Base-by-base conservation (phyloP, 495 filamentous ascomycete genomes). In the Bryoglossum gracile region DNA sequence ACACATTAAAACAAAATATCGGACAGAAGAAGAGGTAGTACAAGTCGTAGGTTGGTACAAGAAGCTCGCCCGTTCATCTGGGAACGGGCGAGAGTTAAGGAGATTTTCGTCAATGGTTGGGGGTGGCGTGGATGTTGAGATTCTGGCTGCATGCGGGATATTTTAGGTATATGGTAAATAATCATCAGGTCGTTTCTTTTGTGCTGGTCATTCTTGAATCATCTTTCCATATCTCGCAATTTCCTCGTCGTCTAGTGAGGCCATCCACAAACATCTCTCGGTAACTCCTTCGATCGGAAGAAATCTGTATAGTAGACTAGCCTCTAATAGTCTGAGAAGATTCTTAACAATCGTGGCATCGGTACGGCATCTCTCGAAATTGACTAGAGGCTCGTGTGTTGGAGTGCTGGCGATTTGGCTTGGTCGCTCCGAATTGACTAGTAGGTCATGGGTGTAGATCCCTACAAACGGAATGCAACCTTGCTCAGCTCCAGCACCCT, bases 401-500 rank as follows among this genome's bases (percentile, higher is more conserved):
- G 78, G 76, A 17, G 77, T 79, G 57, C 68, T 84, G 47, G 59
- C 83, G 71, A 84, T 74, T 62, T 80, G 72, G 14, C 74, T 73
- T 13, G 91, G 90, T 57, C 94, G 84, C 64, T 96, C 89, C 0
- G 87, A 80, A 62, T 97, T 99, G 66, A 89, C 94, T 26, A 95
- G 87, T n/a, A 99, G 75, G 57, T 99, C 94, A 58, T 95, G 90
- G 4, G 90, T 91, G 64, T 97, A 98, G 38, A 76, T 81, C 68
- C 88, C 92, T 60, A 98, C 87, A 62, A 99, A 96, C 3, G 94
- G 94, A 60, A 99, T 95, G 56, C 92, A 96, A 32, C 90, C 92
- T 56, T 82, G 82, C 49, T 90, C 86, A 3, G 78, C 66, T 51
- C 72, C 61, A 30, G 70, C 65, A 17, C 74, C 74, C 62, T 97